A percentile compares a stretch with the other conserved stretches of the same genome.
Conservation (phyloP, 1,139 yeast genomes). For the Candida gigantensis region DNA sequence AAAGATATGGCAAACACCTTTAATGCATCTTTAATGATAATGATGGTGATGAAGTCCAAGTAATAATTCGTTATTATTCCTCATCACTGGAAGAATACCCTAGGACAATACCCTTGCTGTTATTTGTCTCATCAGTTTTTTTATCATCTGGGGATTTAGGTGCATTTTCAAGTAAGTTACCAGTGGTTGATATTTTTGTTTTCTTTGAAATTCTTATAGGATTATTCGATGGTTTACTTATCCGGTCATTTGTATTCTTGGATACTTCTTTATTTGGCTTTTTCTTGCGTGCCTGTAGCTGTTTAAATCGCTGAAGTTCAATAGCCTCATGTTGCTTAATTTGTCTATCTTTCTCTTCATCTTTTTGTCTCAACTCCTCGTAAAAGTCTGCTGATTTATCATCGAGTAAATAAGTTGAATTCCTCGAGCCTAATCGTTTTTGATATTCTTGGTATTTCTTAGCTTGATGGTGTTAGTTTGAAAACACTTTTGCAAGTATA, state of each 20-base stretch:
- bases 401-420: constrained; percentile 40
- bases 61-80: not conserved
- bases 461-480: constrained; percentile 21
- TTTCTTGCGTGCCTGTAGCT: constrained; percentile 8
- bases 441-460: constrained; percentile 35
- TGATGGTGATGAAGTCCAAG: not conserved
- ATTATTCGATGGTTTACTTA: not conserved
- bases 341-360: constrained; percentile 17
- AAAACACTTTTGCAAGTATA: not conserved
- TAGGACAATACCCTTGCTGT: constrained; percentile 3
- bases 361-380: constrained; percentile 21
- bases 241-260: not conserved
- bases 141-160: not conserved
- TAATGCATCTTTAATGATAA: too few species aligned
- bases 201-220: not conserved
- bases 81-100: constrained; percentile 16
- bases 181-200: not conserved
- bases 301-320: constrained; percentile 13
- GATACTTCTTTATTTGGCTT: not conserved
- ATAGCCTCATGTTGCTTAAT: constrained; percentile 13
- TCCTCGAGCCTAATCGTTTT: constrained; percentile 33
- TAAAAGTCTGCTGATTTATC: constrained; percentile 32
- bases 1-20: not conserved
- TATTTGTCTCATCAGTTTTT: not conserved
- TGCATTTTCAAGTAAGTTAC: not conserved